Evolutionary conservation across 768 basidiomycete genomes (phyloP).

Genomic region (Lactarius vividus): DNA sequence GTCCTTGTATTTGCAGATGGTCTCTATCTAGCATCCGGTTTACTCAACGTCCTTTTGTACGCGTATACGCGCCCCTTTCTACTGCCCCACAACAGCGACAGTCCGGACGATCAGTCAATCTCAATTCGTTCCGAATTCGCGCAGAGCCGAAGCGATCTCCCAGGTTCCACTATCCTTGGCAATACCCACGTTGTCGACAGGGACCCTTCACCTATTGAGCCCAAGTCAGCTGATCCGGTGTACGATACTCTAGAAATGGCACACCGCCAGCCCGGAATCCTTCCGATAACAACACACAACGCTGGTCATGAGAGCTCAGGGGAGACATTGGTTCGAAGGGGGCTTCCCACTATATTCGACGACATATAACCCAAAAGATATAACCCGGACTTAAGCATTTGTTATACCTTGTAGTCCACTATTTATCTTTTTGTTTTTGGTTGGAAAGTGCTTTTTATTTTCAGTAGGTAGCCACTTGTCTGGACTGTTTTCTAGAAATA

Average conservation of each 20-base stretch:
- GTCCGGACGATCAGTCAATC: background rate
- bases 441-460: too few species aligned
- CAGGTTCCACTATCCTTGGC: background rate
- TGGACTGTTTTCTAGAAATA: too few species aligned
- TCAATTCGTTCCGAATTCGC: background rate
- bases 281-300: background rate
- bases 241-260: background rate
- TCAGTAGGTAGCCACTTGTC: too few species aligned
- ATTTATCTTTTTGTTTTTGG: background rate
- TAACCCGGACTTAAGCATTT: background rate
- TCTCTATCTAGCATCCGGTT: conserved; percentile 44
- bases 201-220: background rate
- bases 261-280: background rate
- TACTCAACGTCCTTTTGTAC: conserved; percentile 45
- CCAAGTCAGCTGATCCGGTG: background rate
- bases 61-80: conserved; percentile 40
- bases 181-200: background rate
- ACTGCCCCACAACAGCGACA: conserved; percentile 32
- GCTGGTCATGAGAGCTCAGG: background rate
- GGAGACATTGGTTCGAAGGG: background rate
- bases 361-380: background rate
- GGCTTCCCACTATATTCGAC: background rate
- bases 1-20: conserved; percentile 41
- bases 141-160: background rate
- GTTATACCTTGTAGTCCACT: background rate